Evolutionary conservation across 1,284 basidiomycete species (phyloP), one percentile per base, ranked within the genome.

Genomic region (Meira nashicola): DNA sequence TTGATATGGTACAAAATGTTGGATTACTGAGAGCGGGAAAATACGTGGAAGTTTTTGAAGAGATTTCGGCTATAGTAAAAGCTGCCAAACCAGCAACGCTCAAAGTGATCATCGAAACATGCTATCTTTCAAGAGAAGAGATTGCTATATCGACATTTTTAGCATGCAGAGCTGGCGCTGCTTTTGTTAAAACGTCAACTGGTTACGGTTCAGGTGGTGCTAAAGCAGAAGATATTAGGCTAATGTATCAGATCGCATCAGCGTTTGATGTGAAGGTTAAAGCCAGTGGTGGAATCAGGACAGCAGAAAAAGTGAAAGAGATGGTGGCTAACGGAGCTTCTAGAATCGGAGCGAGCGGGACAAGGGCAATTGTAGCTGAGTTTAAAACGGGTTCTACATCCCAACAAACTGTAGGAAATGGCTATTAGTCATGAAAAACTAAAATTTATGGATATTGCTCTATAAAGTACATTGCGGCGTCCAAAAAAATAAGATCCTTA

Each of bases 1-100:
- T 75, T 46, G 73, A 75, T 47, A 75, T 75, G 73, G 73, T 74
- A 53, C 69, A 68, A 58, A 74, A 72, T 56, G 58, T 72, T 47
- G 71, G 71, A n/a, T 62, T 66, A 2, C 59, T 74, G 15, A 63
- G 62, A 19, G 65, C 64, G 2, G 48, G 57, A 1, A 46, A 53
- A 11, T 71, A 66, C 39, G 49, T 53, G 19, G 57, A 56, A 8
- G 65, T 73, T 6, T 71, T 60, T 53, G 44, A 57, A n/a, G 71
- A 73, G 54, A 58, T 74, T 37, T 25, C 21, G 11, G 64, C 56
- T 17, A 68, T 73, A 11, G 68, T 65, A 17, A 23, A 61, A 1
- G 73, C 66, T 50, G 63, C 64, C 49, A 49, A 43, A 19, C 39
- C 41, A 40, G 39, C 28, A 63, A 61, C 39, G 39, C 64, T 71